These are phyloP conservation scores for Pythium volutum DNA, from an alignment of 352 stramenopile genomes.

Conservation along the genomic window DNA sequence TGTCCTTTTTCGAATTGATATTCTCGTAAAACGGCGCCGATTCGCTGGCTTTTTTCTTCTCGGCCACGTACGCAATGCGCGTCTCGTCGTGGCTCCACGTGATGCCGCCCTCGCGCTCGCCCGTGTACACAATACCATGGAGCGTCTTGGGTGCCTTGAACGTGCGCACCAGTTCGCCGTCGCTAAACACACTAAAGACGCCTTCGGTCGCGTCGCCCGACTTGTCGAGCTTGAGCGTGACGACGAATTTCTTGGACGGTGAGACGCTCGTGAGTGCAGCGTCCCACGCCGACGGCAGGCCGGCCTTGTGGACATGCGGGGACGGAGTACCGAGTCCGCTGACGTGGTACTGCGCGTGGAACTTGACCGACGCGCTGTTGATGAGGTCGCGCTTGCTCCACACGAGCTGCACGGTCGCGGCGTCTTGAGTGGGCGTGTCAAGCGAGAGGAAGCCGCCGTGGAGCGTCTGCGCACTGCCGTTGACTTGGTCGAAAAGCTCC, in stretches of 20 bases:
- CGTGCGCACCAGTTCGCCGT: slow-evolving; percentile 35
- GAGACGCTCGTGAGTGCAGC: slow-evolving; percentile 50
- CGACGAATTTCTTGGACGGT: slow-evolving; percentile 45
- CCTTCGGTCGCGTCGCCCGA: slow-evolving; percentile 30
- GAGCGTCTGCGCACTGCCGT: slow-evolving; percentile 49
- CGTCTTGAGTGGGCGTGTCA: neutral
- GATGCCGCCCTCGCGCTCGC: slow-evolving; percentile 67
- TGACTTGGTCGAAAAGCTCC: slow-evolving; percentile 45
- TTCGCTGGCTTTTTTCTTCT: slow-evolving; percentile 60
- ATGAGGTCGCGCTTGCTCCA: slow-evolving; percentile 62
- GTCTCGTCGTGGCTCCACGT: slow-evolving; percentile 75
- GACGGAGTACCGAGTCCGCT: slow-evolving; percentile 15
- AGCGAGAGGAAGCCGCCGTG: slow-evolving; percentile 38
- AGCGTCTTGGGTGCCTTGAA: slow-evolving; percentile 71
- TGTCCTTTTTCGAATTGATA: slow-evolving; percentile 40
- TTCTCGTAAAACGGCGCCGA: slow-evolving; percentile 55
- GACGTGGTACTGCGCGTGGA: slow-evolving; percentile 53
- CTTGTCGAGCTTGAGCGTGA: slow-evolving; percentile 59
- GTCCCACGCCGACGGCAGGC: slow-evolving; percentile 41
- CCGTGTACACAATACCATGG: slow-evolving; percentile 66
- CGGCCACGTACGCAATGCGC: slow-evolving; percentile 68
- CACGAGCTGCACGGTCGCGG: slow-evolving; percentile 47
- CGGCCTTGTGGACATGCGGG: slow-evolving; percentile 28
- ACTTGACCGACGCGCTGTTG: slow-evolving; percentile 53
- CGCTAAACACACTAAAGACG: slow-evolving; percentile 53